Evolutionary conservation across 2,329 filamentous ascomycete species (phyloP).

Genomic region (Dichotomopilus funicola): DNA sequence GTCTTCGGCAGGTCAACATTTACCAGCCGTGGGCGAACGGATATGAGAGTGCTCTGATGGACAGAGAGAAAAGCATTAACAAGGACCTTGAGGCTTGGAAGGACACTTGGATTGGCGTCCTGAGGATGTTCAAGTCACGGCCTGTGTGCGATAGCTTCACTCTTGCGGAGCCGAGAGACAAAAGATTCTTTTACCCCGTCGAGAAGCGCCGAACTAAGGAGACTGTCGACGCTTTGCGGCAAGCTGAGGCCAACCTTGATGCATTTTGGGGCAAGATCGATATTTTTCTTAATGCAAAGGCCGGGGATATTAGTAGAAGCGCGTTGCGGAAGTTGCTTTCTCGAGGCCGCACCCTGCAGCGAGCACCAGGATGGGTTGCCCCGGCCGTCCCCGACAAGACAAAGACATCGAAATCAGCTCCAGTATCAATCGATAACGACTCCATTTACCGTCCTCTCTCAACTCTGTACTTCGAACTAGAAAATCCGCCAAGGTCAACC

Average conservation of each 20-base stretch:
- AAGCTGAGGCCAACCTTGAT: conserved; percentile 43
- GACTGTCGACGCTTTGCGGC: conserved; percentile 38
- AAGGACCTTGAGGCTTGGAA: no score
- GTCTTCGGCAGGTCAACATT: conserved; percentile 37
- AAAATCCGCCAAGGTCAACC: background rate
- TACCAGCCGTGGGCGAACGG: conserved; percentile 41
- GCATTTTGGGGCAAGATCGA: conserved; percentile 38
- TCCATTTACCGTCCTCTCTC: conserved; percentile 22
- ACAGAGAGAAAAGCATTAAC: no score
- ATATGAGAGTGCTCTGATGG: no score
- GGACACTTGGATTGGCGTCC: no score
- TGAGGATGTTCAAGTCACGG: no score
- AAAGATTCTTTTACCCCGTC: conserved; percentile 38
- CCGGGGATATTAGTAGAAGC: conserved; percentile 24
- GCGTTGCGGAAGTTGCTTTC: conserved; percentile 28
- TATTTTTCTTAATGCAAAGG: conserved; percentile 13
- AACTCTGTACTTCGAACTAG: conserved; percentile 17
- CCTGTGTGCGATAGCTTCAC: no score
- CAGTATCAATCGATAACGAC: background rate
- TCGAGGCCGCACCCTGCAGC: conserved; percentile 33
- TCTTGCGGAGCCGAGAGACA: conserved; percentile 30
- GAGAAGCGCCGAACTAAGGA: conserved; percentile 41
- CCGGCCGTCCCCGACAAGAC: conserved; percentile 13
- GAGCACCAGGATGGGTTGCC: conserved; percentile 45
- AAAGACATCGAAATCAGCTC: no score